phyloP scores from a whole-genome alignment of 2,329 filamentous ascomycete species.

The Alternaria incomplexa region DNA sequence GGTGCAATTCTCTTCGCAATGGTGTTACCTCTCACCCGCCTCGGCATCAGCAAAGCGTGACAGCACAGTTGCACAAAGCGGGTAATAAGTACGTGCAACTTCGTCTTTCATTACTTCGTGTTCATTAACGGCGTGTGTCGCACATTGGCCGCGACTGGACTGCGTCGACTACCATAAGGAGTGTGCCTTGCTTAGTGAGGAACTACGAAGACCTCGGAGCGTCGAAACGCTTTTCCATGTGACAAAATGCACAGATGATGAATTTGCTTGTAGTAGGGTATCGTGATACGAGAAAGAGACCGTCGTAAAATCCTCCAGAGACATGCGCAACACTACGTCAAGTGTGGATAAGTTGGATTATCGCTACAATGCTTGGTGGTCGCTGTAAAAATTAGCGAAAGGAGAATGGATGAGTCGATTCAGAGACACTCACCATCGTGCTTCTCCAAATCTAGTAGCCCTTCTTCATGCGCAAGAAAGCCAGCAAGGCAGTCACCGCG shows the following conservation, averaged over 20 bases:
- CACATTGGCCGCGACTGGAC: neutral
- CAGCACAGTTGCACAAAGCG: neutral
- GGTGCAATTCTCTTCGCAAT: neutral
- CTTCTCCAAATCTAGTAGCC: constrained; percentile 8
- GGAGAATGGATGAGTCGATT: neutral
- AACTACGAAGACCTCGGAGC: neutral
- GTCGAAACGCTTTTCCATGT: neutral
- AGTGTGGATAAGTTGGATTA: neutral
- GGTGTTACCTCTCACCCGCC: neutral
- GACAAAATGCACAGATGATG: neutral
- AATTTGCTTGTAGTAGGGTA: neutral
- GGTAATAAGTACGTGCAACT: neutral
- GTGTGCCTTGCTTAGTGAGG: neutral
- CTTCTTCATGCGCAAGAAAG: constrained; percentile 17
- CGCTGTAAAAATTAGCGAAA: neutral
- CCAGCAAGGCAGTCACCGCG: constrained; percentile 13
- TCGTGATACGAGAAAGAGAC: neutral
- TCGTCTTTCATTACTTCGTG: neutral
- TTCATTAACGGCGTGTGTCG: neutral
- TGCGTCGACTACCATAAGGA: neutral
- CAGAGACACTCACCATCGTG: neutral
- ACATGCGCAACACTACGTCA: neutral
- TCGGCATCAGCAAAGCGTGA: neutral
- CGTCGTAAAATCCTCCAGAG: neutral
- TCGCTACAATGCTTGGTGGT: neutral